Evolutionary conservation across 805 yeast species (phyloP).

Genomic region (Metschnikowia cerradonensis): DNA sequence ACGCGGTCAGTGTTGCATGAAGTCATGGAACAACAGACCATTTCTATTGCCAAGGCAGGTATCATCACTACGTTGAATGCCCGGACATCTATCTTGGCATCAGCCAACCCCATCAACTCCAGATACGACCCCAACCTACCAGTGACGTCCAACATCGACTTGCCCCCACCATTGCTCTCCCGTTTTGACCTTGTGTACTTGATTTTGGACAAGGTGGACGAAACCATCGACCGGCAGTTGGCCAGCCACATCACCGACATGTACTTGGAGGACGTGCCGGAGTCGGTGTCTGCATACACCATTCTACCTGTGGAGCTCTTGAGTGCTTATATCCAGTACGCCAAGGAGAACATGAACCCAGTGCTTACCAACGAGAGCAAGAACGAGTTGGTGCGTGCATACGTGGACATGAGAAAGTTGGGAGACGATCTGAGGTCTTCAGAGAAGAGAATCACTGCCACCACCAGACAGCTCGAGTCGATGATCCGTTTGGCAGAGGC

Average conservation of each 20-base stretch:
- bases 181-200: constrained; percentile 93
- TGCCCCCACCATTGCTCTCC: constrained; percentile 93
- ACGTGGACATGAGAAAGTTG: constrained; percentile 88
- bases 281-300: constrained; percentile 61
- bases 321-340: constrained; percentile 87
- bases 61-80: constrained; percentile 96
- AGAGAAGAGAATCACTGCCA: constrained; percentile 93
- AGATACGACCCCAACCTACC: constrained; percentile 93
- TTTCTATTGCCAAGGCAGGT: constrained; percentile 97
- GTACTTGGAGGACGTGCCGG: constrained; percentile 86
- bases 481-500: constrained; percentile 95
- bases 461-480: constrained; percentile 93
- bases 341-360: constrained; percentile 84
- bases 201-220: constrained; percentile 90
- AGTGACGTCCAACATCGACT: constrained; percentile 90
- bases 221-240: constrained; percentile 72
- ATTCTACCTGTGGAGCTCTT: constrained; percentile 82
- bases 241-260: constrained; percentile 88
- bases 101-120: constrained; percentile 96
- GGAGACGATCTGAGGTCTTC: constrained; percentile 88
- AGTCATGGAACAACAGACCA: constrained; percentile 99
- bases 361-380: constrained; percentile 75
- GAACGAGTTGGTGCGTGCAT: constrained; percentile 76
- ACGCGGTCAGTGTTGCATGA: constrained; percentile 95
- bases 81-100: constrained; percentile 90